Base-by-base conservation (phyloP, 192 early-diverging fungal species). In the Physocladia obscura region DNA sequence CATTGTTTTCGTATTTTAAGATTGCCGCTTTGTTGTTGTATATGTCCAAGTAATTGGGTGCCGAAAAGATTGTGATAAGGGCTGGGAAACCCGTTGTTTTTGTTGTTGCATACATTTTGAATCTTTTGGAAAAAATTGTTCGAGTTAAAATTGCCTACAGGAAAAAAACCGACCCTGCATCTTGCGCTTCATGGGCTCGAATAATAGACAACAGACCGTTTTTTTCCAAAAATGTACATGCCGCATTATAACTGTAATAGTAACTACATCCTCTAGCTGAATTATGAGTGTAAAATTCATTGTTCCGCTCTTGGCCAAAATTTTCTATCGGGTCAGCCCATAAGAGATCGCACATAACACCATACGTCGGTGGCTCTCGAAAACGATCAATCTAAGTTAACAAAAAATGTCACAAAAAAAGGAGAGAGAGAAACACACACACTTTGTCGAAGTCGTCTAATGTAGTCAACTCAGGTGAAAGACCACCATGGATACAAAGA, bases 21-120 rank as follows among this genome's bases (percentile, higher is more conserved):
- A 97, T 90, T 22, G 95, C 95, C 35, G 94, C 95, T 77, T 97
- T 97, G 84, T 97, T 97, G 81, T 95, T 95, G 79, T 97, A 97
- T 13, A 96, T 89, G 71, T 96, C 95, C 39, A 97, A 82, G 74
- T 97, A 97, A 76, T 97, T 97, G 37, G 95, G 95, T 49, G 95
- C 95, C 22, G 94, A 96, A 70, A 97, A 97, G 49, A 97, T 94
- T 11, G 95, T 96, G 79, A 97, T 97, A 2, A 97, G 92, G 2
- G 94, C 90, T 15, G 95, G 95, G 68, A 97, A 97, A 3, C 91
- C 92, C 4, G 94, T 96, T 13, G 94, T 85, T 69, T 88, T 85
- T 52, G 89, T 98, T 71, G 94, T 96, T 47, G 90, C 85, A 75
- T 96, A 97, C 95, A 97, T 97, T 62, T 91, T 89, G 65, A 92